phyloP scores from a whole-genome alignment of 495 filamentous ascomycete species.

The Filosporella fistucella region DNA sequence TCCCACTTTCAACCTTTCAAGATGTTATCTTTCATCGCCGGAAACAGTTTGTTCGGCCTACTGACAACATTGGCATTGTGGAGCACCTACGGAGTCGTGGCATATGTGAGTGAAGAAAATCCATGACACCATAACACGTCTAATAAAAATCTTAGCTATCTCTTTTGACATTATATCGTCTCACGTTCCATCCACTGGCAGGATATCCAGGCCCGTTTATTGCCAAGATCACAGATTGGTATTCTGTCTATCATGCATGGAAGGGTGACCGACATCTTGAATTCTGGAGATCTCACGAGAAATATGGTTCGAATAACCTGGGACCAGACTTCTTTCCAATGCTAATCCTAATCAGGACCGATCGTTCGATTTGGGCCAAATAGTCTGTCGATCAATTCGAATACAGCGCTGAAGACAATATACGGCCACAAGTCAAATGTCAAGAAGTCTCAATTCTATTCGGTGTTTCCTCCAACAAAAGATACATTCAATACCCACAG shows the following conservation, averaged over 20 bases:
- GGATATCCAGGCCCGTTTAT: slow-evolving; percentile 61
- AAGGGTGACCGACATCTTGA: slow-evolving; percentile 57
- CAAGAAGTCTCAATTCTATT: slow-evolving; percentile 60
- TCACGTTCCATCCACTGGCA: slow-evolving; percentile 59
- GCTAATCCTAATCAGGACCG: not conserved
- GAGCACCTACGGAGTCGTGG: too few relatives aligned
- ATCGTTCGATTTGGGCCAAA: slow-evolving; percentile 57
- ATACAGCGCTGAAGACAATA: slow-evolving; percentile 52
- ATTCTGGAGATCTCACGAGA: slow-evolving; percentile 50
- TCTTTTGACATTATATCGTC: slow-evolving; percentile 36
- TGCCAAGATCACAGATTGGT: slow-evolving; percentile 52
- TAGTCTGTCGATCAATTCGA: slow-evolving; percentile 53
- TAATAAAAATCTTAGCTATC: not conserved
- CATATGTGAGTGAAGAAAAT: not conserved
- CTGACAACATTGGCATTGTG: too few relatives aligned
- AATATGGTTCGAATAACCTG: slow-evolving; percentile 51
- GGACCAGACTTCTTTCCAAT: too few relatives aligned
- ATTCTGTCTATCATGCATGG: slow-evolving; percentile 52
- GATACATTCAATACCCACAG: slow-evolving; percentile 56
- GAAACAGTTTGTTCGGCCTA: too few relatives aligned
- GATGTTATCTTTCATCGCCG: too few relatives aligned
- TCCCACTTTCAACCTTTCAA: too few relatives aligned
- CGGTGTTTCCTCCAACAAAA: slow-evolving; percentile 50
- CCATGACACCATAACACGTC: not conserved
- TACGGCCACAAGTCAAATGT: slow-evolving; percentile 59